Percentiles rank a stretch among this genome's conserved stretches.
phyloP scores from a whole-genome alignment of 2,329 filamentous ascomycete species.

The Hypoxylon sp. region DNA sequence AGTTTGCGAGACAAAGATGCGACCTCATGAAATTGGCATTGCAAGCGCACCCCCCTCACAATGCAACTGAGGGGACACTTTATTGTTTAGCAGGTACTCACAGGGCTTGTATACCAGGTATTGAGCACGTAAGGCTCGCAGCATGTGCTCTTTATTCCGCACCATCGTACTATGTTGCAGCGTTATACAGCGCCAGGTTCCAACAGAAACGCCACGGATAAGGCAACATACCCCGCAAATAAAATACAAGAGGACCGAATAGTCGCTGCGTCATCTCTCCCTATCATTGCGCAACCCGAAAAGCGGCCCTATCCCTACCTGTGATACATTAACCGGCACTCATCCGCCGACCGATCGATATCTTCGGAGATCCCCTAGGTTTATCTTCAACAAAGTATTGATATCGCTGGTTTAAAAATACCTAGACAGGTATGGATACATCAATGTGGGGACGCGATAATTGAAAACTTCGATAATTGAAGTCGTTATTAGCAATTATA shows the following conservation, averaged over 20 bases:
- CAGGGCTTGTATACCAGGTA: too few species aligned
- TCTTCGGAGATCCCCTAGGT: background rate
- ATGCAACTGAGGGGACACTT: conserved; percentile 11
- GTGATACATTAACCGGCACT: background rate
- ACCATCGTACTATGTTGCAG: background rate
- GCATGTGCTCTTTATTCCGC: background rate
- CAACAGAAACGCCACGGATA: too few species aligned
- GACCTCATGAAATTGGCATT: background rate
- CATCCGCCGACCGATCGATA: conserved; percentile 1
- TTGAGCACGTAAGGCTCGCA: background rate
- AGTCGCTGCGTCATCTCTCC: conserved; percentile 14
- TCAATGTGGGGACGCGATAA: background rate
- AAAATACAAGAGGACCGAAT: background rate
- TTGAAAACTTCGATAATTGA: background rate
- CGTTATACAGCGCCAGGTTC: background rate
- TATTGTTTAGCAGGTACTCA: background rate
- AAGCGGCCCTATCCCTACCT: background rate
- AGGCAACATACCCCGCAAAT: conserved; percentile 16
- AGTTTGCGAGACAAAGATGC: background rate
- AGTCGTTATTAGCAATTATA: conserved; percentile 18
- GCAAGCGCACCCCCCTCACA: background rate
- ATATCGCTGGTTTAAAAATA: background rate
- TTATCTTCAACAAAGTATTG: background rate
- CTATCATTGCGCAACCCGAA: conserved; percentile 27
- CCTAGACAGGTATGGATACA: background rate